Conservation (phyloP, 139 green algal genomes). For the Chlamydomonas urium region DNA sequence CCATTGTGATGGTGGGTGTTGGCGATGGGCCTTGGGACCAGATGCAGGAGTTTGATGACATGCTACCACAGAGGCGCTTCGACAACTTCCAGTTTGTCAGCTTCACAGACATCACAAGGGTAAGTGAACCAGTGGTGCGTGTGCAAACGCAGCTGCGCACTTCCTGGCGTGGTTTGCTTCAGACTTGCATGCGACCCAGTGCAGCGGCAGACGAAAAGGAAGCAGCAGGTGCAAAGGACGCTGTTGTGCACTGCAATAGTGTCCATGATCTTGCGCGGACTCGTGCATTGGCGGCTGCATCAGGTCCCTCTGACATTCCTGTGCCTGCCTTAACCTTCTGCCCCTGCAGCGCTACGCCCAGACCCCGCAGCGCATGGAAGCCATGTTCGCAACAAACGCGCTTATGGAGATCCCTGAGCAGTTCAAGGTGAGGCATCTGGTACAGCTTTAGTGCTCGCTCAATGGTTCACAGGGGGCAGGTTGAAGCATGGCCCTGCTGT, state of each 20-base stretch:
- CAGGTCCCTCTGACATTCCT: no score
- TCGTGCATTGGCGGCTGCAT: no score
- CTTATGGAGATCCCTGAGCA: constrained; percentile 80
- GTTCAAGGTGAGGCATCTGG: constrained; percentile 62
- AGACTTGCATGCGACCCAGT: no score
- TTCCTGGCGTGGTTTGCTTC: background rate
- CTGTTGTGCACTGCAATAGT: no score
- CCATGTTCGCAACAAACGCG: constrained; percentile 56
- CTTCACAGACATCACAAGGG: constrained; percentile 50
- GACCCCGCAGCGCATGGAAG: constrained; percentile 24
- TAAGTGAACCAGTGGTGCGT: background rate
- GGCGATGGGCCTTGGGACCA: constrained; percentile 73
- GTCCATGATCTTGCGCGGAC: no score
- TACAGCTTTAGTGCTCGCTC: no score
- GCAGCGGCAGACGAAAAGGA: no score
- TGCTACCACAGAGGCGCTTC: constrained; percentile 51
- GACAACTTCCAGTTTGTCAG: constrained; percentile 82
- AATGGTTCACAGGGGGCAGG: no score
- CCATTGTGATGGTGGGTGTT: constrained; percentile 74
- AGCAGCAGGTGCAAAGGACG: no score
- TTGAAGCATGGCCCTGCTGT: no score
- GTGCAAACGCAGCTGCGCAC: background rate
- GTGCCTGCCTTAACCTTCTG: no score
- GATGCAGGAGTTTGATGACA: constrained; percentile 74
- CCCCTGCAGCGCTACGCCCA: constrained; percentile 2